A percentile compares a stretch with the other conserved stretches of the same genome.
Evolutionary conservation across 73 alveolate genomes (phyloP).

Genomic region (Stentor roeselii): DNA sequence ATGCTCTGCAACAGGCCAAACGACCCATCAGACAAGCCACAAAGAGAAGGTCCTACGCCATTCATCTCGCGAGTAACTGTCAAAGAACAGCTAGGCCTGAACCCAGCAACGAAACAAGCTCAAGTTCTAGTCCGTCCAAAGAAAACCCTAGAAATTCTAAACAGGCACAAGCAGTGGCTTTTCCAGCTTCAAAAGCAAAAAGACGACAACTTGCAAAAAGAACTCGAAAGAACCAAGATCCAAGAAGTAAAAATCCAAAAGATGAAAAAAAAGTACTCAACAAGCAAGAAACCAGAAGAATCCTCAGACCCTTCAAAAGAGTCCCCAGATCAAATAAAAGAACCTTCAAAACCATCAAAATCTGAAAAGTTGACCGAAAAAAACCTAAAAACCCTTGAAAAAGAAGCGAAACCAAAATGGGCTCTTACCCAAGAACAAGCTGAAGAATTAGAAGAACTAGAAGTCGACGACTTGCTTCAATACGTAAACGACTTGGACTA

Average conservation of each 20-base stretch:
- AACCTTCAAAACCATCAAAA: background rate
- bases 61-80: conserved; percentile 79
- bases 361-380: conserved; percentile 63
- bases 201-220: conserved; percentile 57
- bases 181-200: conserved; percentile 42
- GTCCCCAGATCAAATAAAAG: too few species aligned
- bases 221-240: conserved; percentile 46
- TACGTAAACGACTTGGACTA: conserved; percentile 84
- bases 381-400: conserved; percentile 56
- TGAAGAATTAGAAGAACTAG: conserved; percentile 65
- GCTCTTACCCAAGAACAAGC: conserved; percentile 73
- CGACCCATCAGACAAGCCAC: conserved; percentile 66
- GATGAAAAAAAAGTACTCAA: conserved; percentile 51
- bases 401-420: conserved; percentile 70
- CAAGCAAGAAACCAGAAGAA: conserved; percentile 38
- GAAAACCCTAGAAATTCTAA: conserved; percentile 41
- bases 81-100: conserved; percentile 69
- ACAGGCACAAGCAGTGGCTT: conserved; percentile 50
- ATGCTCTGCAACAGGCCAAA: conserved; percentile 91
- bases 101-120: conserved; percentile 56
- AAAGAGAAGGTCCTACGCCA: conserved; percentile 44
- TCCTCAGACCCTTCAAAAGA: too few species aligned
- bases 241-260: conserved; percentile 47
- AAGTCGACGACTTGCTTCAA: conserved; percentile 73
- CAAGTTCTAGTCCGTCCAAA: conserved; percentile 41